Conservation (phyloP, 345 rosid species). For the Cardamine chenopodiifolia region DNA sequence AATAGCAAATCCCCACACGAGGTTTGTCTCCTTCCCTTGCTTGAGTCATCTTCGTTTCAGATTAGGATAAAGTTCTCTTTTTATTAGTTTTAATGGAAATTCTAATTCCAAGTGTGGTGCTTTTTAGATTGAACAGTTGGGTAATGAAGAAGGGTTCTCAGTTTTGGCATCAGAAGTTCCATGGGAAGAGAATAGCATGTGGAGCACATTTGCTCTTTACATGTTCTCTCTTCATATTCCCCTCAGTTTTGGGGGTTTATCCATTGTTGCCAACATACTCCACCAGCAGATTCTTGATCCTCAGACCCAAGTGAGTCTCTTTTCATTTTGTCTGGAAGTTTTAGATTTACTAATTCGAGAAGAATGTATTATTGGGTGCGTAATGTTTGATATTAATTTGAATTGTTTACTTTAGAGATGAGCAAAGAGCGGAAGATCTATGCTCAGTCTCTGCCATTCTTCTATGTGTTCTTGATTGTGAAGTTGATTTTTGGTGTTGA, state of each 20-base stretch:
- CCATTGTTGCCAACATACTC: conserved; percentile 61
- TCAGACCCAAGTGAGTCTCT: conserved; percentile 64
- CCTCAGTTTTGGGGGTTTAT: conserved; percentile 80
- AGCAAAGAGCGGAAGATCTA: background rate
- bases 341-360: background rate
- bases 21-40: background rate
- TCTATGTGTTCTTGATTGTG: background rate
- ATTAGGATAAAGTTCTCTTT: background rate
- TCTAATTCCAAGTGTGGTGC: background rate
- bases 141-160: conserved; percentile 53
- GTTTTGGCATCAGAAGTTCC: conserved; percentile 60
- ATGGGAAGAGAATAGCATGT: conserved; percentile 61
- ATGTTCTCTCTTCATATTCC: conserved; percentile 83
- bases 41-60: background rate
- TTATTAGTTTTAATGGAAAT: background rate
- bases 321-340: background rate
- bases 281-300: conserved; percentile 67
- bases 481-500: background rate
- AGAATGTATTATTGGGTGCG: background rate
- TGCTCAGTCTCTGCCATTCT: background rate
- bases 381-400: background rate
- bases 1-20: conserved; percentile 14
- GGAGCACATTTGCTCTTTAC: conserved; percentile 79
- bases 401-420: background rate
- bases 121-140: conserved; percentile 23